Evolutionary conservation across 345 rosid species (phyloP).

Genomic region (Psidium guajava): DNA sequence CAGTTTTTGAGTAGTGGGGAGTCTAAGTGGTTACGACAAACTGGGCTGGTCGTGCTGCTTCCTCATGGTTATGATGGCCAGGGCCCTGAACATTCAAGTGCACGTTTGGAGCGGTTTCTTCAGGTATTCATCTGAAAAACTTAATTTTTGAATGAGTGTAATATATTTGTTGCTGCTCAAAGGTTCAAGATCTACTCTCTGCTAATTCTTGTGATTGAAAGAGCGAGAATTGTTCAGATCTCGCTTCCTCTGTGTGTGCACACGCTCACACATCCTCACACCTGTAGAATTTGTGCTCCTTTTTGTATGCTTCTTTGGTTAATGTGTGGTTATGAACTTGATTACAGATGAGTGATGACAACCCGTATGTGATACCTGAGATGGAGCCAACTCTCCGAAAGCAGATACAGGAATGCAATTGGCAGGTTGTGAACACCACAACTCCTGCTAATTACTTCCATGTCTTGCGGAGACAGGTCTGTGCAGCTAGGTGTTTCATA

Average conservation of each 20-base stretch:
- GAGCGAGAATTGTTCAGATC: background rate
- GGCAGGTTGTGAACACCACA: slow-evolving; percentile 14
- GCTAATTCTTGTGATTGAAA: background rate
- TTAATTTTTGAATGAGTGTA: background rate
- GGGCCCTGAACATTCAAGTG: slow-evolving; percentile 17
- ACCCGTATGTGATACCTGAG: slow-evolving; percentile 13
- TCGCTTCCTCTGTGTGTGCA: background rate
- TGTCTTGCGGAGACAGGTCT: slow-evolving; percentile 13
- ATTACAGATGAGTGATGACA: slow-evolving; percentile 15
- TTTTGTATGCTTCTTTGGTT: background rate
- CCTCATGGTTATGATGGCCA: slow-evolving; percentile 18
- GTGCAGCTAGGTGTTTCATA: background rate
- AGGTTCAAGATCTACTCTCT: background rate
- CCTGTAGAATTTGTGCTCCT: background rate
- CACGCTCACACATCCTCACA: background rate
- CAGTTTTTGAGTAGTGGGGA: slow-evolving; percentile 14
- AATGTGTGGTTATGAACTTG: background rate
- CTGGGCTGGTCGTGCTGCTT: slow-evolving; percentile 14
- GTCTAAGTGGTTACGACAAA: slow-evolving; percentile 14
- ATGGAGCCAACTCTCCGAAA: slow-evolving; percentile 14
- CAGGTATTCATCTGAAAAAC: background rate
- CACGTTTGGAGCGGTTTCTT: slow-evolving; percentile 13
- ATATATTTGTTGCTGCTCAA: background rate
- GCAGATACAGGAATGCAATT: slow-evolving; percentile 16
- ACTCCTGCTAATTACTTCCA: slow-evolving; percentile 17